Evolutionary conservation across 108 stramenopile species (phyloP).

Genomic region (Aurantiochytrium sp.): DNA sequence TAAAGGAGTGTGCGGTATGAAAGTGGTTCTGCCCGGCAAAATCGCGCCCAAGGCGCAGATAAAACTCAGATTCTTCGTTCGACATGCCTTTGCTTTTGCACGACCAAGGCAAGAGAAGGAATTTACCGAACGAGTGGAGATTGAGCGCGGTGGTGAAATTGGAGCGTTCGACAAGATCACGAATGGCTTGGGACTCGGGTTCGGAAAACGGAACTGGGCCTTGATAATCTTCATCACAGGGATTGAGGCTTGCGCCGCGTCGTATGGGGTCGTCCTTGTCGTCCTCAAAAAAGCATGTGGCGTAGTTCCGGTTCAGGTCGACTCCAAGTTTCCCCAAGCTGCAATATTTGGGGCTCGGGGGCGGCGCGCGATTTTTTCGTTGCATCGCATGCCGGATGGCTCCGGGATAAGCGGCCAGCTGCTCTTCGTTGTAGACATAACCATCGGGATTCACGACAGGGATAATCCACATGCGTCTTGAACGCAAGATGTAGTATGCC

Average conservation of each 20-base stretch:
- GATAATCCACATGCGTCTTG: background rate
- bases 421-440: background rate
- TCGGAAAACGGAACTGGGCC: constrained; percentile 19
- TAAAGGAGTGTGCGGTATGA: background rate
- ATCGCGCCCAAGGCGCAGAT: background rate
- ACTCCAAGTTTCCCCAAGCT: background rate
- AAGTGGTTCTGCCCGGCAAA: background rate
- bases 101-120: constrained; percentile 12
- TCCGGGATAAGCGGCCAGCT: background rate
- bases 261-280: background rate
- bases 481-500: background rate
- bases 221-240: constrained; percentile 19
- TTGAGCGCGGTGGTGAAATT: constrained; percentile 16
- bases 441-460: constrained; percentile 22
- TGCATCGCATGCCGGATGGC: background rate
- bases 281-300: background rate
- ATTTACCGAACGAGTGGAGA: background rate
- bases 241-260: background rate
- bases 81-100: background rate
- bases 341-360: background rate
- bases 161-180: background rate
- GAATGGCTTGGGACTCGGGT: background rate
- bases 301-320: constrained; percentile 26
- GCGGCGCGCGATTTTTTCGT: constrained; percentile 7
- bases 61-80: background rate